These are phyloP conservation scores for Candida easanensis DNA, from an alignment of 805 yeast species.

Conservation along the genomic window DNA sequence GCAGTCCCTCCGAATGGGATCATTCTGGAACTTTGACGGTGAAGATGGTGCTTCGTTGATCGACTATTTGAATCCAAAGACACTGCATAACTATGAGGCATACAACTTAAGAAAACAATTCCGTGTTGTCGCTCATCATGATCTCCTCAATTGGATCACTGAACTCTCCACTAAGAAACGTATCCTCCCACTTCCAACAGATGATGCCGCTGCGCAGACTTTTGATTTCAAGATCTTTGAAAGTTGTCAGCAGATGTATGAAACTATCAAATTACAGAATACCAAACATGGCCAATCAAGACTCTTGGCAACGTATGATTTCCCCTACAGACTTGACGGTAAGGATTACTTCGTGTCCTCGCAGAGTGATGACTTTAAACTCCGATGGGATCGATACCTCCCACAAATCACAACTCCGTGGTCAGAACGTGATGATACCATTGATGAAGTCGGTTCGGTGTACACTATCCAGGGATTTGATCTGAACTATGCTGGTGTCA, in stretches of 20 bases:
- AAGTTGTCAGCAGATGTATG: constrained; percentile 41
- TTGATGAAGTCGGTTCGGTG: constrained; percentile 47
- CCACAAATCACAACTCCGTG: constrained; percentile 41
- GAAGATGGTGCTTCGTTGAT: constrained; percentile 36
- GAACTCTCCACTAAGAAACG: constrained; percentile 32
- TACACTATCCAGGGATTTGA: constrained; percentile 49
- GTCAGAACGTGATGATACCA: constrained; percentile 44
- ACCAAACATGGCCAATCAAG: constrained; percentile 38
- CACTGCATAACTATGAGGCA: constrained; percentile 11
- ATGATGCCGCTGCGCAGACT: constrained; percentile 11
- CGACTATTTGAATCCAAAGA: constrained; percentile 5
- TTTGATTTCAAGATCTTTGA: constrained; percentile 40
- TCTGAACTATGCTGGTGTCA: constrained; percentile 45
- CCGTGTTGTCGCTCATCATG: constrained; percentile 39
- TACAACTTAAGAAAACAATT: constrained; percentile 38
- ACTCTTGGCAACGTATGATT: constrained; percentile 43
- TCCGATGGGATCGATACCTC: constrained; percentile 45
- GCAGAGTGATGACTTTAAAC: constrained; percentile 37
- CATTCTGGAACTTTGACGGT: constrained; percentile 36
- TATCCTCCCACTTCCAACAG: constrained; percentile 34
- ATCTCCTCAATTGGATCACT: constrained; percentile 40
- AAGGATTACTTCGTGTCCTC: constrained; percentile 44
- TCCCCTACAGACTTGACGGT: constrained; percentile 43
- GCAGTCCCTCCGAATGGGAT: constrained; percentile 45
- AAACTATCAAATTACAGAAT: constrained; percentile 31